Conservation (phyloP, 345 rosid species). For the Carallia pectinifolia region DNA sequence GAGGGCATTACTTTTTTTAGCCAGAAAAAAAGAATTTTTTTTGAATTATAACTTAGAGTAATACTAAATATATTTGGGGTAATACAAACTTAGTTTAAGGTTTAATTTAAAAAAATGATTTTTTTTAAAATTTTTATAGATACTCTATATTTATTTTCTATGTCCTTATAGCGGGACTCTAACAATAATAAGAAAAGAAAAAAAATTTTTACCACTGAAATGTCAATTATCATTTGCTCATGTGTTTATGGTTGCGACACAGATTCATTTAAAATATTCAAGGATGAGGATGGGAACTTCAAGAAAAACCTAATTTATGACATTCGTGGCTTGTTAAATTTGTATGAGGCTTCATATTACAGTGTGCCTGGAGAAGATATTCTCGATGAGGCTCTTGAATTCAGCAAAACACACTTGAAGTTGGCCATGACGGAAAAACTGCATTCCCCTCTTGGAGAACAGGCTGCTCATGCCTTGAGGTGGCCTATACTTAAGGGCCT, state of each 20-base stretch:
- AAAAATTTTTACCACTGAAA: too few relatives aligned
- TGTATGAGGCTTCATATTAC: slow-evolving; percentile 42
- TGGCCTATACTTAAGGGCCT: slow-evolving; percentile 19
- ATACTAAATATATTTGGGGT: too few relatives aligned
- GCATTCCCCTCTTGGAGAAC: slow-evolving; percentile 4
- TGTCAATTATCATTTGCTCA: too few relatives aligned
- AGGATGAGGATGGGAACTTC: slow-evolving; percentile 10
- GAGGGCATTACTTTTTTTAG: too few relatives aligned
- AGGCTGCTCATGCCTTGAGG: slow-evolving; percentile 16
- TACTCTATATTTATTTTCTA: too few relatives aligned
- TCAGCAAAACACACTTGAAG: slow-evolving; percentile 22
- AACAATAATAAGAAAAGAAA: too few relatives aligned
- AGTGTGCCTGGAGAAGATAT: slow-evolving; percentile 29
- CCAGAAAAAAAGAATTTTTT: too few relatives aligned
- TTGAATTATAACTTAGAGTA: too few relatives aligned
- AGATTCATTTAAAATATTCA: slow-evolving; percentile 1
- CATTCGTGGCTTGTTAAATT: slow-evolving; percentile 24
- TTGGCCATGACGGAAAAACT: background rate
- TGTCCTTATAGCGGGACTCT: too few relatives aligned
- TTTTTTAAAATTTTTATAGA: too few relatives aligned
- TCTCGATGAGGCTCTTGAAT: slow-evolving; percentile 38
- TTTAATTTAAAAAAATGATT: too few relatives aligned
- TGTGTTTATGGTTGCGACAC: background rate
- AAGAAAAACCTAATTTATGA: slow-evolving; percentile 1
- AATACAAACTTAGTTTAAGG: too few relatives aligned